Percentiles rank a stretch among this genome's conserved stretches.
These are phyloP conservation scores for Podospora bellae-mahoneyi DNA, from an alignment of 495 filamentous ascomycete genomes.

Conservation along the genomic window DNA sequence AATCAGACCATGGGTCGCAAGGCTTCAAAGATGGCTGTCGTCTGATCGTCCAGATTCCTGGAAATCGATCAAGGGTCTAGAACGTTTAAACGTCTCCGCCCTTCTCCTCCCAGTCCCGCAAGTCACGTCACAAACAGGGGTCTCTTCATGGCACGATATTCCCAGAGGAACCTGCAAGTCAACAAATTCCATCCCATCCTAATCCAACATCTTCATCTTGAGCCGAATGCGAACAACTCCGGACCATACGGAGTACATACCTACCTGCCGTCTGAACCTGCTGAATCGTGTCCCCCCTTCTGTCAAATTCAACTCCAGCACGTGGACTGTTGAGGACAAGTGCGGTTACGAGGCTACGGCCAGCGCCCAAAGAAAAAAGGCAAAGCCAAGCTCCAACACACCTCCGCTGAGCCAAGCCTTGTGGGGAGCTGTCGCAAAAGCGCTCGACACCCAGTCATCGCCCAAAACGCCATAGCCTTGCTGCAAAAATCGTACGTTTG, in stretches of 20 bases:
- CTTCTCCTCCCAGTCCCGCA: background rate
- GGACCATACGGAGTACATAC: no score
- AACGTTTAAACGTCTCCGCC: background rate
- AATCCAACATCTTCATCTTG: background rate
- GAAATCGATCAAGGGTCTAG: constrained; percentile 17
- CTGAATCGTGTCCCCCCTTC: no score
- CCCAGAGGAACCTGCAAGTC: background rate
- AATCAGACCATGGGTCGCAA: constrained; percentile 11
- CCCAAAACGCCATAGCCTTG: constrained; percentile 20
- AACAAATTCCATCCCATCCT: no score
- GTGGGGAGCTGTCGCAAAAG: constrained; percentile 8
- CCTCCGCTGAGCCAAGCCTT: constrained; percentile 3
- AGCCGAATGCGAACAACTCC: background rate
- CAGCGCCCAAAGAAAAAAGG: background rate
- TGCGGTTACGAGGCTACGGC: background rate
- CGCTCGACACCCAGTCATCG: constrained; percentile 1
- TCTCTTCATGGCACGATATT: background rate
- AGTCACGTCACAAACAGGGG: constrained; percentile 11
- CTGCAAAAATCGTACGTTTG: constrained; percentile 32
- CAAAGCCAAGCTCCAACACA: background rate
- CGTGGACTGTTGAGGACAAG: background rate
- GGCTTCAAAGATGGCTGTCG: constrained; percentile 1
- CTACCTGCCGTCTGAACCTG: no score
- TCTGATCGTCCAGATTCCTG: constrained; percentile 13
- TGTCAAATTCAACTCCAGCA: no score